Evolutionary conservation across 1,284 basidiomycete genomes (phyloP).

Genomic region (Rhizoctonia solani): DNA sequence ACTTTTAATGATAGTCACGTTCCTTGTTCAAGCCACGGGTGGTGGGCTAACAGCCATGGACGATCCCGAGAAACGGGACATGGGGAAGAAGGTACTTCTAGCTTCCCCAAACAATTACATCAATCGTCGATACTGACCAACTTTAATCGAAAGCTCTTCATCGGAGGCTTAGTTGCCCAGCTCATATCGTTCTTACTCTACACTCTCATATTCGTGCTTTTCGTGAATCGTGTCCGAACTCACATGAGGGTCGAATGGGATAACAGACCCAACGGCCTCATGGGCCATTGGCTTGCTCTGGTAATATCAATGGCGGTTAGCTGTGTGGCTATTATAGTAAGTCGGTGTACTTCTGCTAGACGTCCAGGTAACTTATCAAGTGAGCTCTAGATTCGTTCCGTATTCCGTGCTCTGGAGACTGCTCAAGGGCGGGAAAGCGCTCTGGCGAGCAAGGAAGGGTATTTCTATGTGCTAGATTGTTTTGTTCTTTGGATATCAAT

Average conservation of each 20-base stretch:
- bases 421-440: conserved; percentile 58
- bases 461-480: conserved; percentile 34
- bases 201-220: conserved; percentile 59
- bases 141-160: conserved; percentile 54
- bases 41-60: conserved; percentile 45
- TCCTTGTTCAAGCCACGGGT: conserved; percentile 62
- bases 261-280: conserved; percentile 46
- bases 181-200: conserved; percentile 67
- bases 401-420: conserved; percentile 68
- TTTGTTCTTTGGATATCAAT: conserved; percentile 25
- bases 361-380: neutral
- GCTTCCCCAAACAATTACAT: neutral
- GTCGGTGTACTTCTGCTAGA: conserved; percentile 49
- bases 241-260: conserved; percentile 37
- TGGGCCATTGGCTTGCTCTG: conserved; percentile 63
- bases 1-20: conserved; percentile 57
- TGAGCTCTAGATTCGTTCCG: conserved; percentile 59
- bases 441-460: conserved; percentile 27
- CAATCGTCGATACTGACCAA: neutral
- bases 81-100: conserved; percentile 40
- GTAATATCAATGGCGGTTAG: conserved; percentile 46
- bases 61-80: conserved; percentile 40
- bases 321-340: conserved; percentile 68
- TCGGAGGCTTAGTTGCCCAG: conserved; percentile 65
- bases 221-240: conserved; percentile 58